Base-by-base conservation (phyloP, 768 basidiomycete genomes). In the Boletellus ananas region DNA sequence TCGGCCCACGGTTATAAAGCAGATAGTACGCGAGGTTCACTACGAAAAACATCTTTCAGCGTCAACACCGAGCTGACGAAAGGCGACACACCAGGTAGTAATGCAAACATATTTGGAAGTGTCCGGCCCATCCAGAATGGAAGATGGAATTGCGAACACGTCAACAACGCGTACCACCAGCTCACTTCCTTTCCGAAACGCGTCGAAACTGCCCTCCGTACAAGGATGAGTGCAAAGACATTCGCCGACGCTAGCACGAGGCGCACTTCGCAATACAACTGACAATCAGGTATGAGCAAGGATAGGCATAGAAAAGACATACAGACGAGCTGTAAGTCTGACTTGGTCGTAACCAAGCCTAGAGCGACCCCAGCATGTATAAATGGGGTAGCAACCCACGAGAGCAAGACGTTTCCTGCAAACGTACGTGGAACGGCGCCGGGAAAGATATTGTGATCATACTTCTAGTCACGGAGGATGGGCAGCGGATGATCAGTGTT, bases 41-140 rank as follows among this genome's bases (percentile, higher is more conserved):
- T 43, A 17, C 29, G 17, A 31, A 34, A 40, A 34, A 40, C 12
- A 45, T 38, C 11, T 41, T 34, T 47, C 13, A 47, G 45, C 35
- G 23, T 33, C 37, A 10, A 9, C n/a, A 33, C 33, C 41, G 34
- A 33, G 12, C n/a, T 6, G 23, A 39, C 1, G n/a, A 17, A 33
- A 16, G 13, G 40, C n/a, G 55, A 70, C 20, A 13, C 54, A 94
- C 93, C 89, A 39, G 85, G 81, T 2, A 87, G 72, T 16, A 94
- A 70, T 4, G 93, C 93, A 54, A 94, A 84, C 84, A 93, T 95
- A 65, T 98, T 99, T 1, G 96, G 95, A 7, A 98, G 68, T 0
- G 95, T 96, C 47, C 96, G 72, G 3, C 93, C 84, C 76, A 93
- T 90, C 85, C 92, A 98, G 66, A 91, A 99, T 7, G 85, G 84